A percentile compares a stretch with the other conserved stretches of the same genome.
These are phyloP conservation scores for Bullera alba DNA, from an alignment of 768 basidiomycete species.

Conservation along the genomic window DNA sequence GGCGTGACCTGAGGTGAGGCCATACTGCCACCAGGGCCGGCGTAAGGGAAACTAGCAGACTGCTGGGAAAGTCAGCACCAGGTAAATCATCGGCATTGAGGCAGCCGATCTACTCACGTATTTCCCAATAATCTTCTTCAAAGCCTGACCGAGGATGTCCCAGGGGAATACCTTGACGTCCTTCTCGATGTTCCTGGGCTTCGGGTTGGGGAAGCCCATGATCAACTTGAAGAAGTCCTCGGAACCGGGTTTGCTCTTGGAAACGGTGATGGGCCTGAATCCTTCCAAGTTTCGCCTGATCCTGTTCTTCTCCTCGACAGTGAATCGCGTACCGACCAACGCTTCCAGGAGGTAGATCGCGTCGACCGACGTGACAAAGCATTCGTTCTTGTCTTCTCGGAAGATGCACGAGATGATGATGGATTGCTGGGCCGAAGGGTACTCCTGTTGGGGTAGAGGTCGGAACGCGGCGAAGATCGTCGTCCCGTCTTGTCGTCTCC, in stretches of 20 bases:
- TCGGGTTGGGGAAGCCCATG: conserved; percentile 91
- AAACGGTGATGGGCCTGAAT: conserved; percentile 80
- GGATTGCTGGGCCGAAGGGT: conserved; percentile 55
- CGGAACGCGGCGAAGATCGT: conserved; percentile 73
- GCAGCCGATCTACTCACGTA: conserved; percentile 41
- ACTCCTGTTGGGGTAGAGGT: conserved; percentile 65
- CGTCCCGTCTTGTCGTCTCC: conserved; percentile 67
- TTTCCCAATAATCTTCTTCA: conserved; percentile 51
- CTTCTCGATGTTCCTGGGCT: conserved; percentile 95
- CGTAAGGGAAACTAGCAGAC: conserved; percentile 32
- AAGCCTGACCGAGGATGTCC: conserved; percentile 47
- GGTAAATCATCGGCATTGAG: background rate
- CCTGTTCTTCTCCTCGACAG: conserved; percentile 93
- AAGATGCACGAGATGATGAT: conserved; percentile 93
- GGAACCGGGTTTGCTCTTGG: conserved; percentile 71
- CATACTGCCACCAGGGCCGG: conserved; percentile 9
- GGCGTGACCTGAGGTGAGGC: background rate
- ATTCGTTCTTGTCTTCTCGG: conserved; percentile 65
- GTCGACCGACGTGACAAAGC: conserved; percentile 90
- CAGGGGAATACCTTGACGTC: conserved; percentile 61
- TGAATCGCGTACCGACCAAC: conserved; percentile 65
- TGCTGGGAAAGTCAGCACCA: conserved; percentile 4
- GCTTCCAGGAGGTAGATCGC: conserved; percentile 88
- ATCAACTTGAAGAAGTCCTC: conserved; percentile 89
- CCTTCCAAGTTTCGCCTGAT: conserved; percentile 91